Evolutionary conservation across 2,329 filamentous ascomycete genomes (phyloP).

Genomic region (Cryphonectria naterciae): DNA sequence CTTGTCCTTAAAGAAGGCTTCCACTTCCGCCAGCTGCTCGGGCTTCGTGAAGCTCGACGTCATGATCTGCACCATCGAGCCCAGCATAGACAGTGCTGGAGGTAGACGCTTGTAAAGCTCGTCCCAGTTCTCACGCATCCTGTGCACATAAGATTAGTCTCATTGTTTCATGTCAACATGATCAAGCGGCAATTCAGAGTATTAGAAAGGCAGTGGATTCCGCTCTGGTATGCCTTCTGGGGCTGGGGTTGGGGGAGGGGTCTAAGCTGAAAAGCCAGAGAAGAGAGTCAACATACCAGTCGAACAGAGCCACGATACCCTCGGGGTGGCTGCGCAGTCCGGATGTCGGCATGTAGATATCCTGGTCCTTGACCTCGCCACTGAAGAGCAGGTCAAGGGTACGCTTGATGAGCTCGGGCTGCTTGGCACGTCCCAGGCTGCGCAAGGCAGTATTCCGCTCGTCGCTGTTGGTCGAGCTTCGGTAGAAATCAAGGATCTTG

Average conservation of each 20-base stretch:
- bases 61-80: constrained; percentile 80
- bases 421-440: constrained; percentile 76
- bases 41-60: constrained; percentile 79
- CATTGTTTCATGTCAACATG: not conserved
- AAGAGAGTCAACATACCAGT: constrained; percentile 53
- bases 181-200: not conserved
- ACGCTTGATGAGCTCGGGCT: constrained; percentile 78
- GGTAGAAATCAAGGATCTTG: constrained; percentile 74
- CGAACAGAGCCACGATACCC: constrained; percentile 80
- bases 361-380: constrained; percentile 88
- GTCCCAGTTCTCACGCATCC: constrained; percentile 85
- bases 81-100: constrained; percentile 84
- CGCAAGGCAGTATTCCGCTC: constrained; percentile 92
- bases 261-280: not conserved
- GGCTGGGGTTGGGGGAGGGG: too few relatives aligned
- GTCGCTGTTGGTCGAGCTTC: constrained; percentile 74
- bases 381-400: constrained; percentile 77
- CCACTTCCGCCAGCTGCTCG: constrained; percentile 75
- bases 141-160: not conserved
- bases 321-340: constrained; percentile 76
- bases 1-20: constrained; percentile 80
- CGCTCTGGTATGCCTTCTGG: not conserved
- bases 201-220: not conserved
- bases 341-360: constrained; percentile 86
- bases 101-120: constrained; percentile 78